Evolutionary conservation across 306 rosid species (phyloP), one percentile per base, ranked within the genome.

Genomic region (Canavalia ensiformis): DNA sequence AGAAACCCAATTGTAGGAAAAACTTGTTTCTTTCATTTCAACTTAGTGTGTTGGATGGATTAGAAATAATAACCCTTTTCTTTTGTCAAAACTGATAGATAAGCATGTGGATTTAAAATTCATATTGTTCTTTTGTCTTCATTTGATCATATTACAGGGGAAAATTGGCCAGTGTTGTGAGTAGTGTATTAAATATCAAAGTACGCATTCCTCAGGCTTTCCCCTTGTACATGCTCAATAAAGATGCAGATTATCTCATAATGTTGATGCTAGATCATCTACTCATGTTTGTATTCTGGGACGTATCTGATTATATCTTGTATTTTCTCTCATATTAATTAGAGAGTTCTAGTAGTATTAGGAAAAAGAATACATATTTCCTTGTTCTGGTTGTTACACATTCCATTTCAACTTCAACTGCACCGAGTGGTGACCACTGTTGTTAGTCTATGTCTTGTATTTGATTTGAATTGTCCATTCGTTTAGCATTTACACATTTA

Each of bases 391-490:
- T 46, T 79, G 12, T 44, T 60, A 34, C 30, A 30, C 28, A 8
- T 29, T 73, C 8, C 58, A 59, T 79, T 47, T 46, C 37, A 46
- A 59, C 60, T 44, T 46, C 49, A 12, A 54, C 51, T 37, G 39
- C 28, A 31, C 34, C 31, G 51, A 66, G 12, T 44, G 6, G 9
- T 37, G 41, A 59, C 13, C 35, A 66, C 30, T 18, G 8, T 25
- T 82, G 35, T 42, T 68, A 66, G 74, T 70, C 70, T 29, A 66
- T 37, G 28, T 42, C 70, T 57, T 75, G 25, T 39, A 25, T 82
- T 82, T 68, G 12, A 56, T 63, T 77, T 85, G 42, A 58, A 56
- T 49, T 75, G 55, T 64, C 50, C 11, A 37, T 64, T 39, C 55
- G 60, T 52, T 63, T 47, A 49, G 54, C 35, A 52, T 31, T 90